A percentile compares a stretch with the other conserved stretches of the same genome.
These are phyloP conservation scores for Gomphus bonarii DNA, from an alignment of 1,284 basidiomycete genomes.

Conservation along the genomic window DNA sequence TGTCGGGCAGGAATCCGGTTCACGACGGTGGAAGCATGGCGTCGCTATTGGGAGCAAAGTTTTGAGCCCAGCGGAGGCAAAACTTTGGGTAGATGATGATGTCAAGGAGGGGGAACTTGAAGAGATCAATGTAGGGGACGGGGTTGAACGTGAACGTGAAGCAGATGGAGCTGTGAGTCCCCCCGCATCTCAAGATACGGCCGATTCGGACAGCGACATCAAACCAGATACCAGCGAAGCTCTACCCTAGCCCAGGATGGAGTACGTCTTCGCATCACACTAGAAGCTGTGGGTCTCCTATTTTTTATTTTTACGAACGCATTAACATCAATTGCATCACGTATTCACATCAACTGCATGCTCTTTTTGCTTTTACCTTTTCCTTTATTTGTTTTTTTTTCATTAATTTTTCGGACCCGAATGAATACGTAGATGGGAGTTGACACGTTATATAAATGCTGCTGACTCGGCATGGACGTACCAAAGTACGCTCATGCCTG, in stretches of 20 bases:
- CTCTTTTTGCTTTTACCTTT: neutral
- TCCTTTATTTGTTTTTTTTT: neutral
- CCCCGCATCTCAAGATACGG: neutral
- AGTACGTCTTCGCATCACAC: neutral
- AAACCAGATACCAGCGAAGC: neutral
- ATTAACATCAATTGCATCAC: neutral
- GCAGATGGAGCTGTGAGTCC: neutral
- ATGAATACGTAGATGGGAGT: neutral
- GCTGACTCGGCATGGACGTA: too few species aligned
- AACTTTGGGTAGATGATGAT: conserved; percentile 5
- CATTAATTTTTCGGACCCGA: neutral
- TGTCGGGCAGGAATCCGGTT: neutral
- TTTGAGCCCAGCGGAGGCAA: conserved; percentile 8
- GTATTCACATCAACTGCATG: neutral
- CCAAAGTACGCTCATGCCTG: too few species aligned
- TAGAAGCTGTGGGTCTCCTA: neutral
- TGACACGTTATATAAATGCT: too few species aligned
- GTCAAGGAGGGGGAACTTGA: conserved; percentile 4
- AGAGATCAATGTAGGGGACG: neutral
- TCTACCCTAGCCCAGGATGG: neutral
- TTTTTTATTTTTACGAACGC: neutral
- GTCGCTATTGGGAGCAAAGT: conserved; percentile 10
- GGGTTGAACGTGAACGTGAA: neutral
- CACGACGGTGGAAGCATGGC: conserved; percentile 8
- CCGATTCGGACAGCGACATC: neutral